Evolutionary conservation across 2,329 filamentous ascomycete genomes (phyloP), one percentile per base, ranked within the genome.

Genomic region (Stromatinia cepivora): DNA sequence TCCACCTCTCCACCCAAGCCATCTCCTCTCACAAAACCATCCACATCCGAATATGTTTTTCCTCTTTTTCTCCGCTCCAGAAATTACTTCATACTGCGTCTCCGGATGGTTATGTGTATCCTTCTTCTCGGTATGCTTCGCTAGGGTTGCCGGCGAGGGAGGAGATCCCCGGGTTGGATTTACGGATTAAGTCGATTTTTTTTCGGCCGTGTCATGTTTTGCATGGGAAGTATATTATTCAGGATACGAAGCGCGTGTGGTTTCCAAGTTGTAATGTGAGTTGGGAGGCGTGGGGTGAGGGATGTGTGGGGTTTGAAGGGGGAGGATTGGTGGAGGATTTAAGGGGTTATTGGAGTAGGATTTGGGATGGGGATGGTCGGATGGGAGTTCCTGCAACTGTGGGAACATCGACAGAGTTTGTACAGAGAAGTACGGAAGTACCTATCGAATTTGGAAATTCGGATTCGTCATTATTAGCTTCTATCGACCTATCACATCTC

Each of bases 281-380:
- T 76, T 95, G 91, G 91, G 92, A 95, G 79, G 80, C 87, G n/a
- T 96, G 92, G 92, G 89, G 94, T 36, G 92, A 96, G 78, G 91
- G 90, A 0, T 92, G 89, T 69, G 81, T 94, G 4, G 87, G 88
- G 67, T 79, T 94, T 15, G 82, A 83, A 9, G 92, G 91, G 1
- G 63, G 50, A 0, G 81, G 84, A 0, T 82, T 90, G 0, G 87
- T 93, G 0, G 74, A 78, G 5, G 82, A 84, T 59, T 15, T 58
- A 10, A 25, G 56, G 45, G 34, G 62, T 31, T 70, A 66, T 36
- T 70, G 68, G 68, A 20, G 15, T 1, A 36, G 45, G 5, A 39
- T 70, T n/a, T 70, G 68, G 68, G 64, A 66, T 36, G 46, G 53
- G 1, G 68, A 66, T 42, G 63, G 28, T 3, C 46, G 10, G 48